Evolutionary conservation across 2,329 filamentous ascomycete genomes (phyloP).

Genomic region (Penicillium glabrum): DNA sequence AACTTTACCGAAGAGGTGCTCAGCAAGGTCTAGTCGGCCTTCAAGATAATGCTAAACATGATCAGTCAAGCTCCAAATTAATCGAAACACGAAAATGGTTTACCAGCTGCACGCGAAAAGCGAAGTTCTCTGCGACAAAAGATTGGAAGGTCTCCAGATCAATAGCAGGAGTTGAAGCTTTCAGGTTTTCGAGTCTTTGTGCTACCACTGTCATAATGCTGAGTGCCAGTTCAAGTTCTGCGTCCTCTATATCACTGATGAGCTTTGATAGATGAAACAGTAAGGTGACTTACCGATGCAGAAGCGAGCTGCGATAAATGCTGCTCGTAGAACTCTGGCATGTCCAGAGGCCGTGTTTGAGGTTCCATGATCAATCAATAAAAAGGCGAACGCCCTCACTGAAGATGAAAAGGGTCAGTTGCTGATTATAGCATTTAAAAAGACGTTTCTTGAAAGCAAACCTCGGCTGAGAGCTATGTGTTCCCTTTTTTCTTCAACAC

Average conservation of each 20-base stretch:
- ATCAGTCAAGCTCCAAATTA: not conserved
- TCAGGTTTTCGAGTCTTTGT: slow-evolving; percentile 49
- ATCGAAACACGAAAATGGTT: slow-evolving; percentile 21
- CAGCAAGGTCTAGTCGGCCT: slow-evolving; percentile 70
- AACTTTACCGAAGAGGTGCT: slow-evolving; percentile 71
- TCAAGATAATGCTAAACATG: slow-evolving; percentile 68
- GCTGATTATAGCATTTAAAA: not conserved
- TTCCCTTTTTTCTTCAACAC: slow-evolving; percentile 2
- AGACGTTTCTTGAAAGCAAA: not conserved
- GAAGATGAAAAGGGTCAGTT: not conserved
- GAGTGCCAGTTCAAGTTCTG: slow-evolving; percentile 58
- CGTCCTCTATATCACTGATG: slow-evolving; percentile 42
- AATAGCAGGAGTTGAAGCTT: slow-evolving; percentile 7
- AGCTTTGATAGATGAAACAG: slow-evolving; percentile 11
- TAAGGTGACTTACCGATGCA: slow-evolving; percentile 57
- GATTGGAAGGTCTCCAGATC: slow-evolving; percentile 11
- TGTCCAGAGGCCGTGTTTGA: slow-evolving; percentile 14
- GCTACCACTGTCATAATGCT: slow-evolving; percentile 65
- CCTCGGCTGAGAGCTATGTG: not conserved
- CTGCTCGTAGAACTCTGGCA: slow-evolving; percentile 62
- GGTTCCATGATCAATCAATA: slow-evolving; percentile 61
- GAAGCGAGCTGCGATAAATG: slow-evolving; percentile 63
- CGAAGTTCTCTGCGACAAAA: slow-evolving; percentile 59
- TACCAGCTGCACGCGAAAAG: slow-evolving; percentile 67
- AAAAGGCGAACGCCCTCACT: slow-evolving; percentile 51